Conservation (phyloP, 257 asterid species). For the Nicotiana attenuata region DNA sequence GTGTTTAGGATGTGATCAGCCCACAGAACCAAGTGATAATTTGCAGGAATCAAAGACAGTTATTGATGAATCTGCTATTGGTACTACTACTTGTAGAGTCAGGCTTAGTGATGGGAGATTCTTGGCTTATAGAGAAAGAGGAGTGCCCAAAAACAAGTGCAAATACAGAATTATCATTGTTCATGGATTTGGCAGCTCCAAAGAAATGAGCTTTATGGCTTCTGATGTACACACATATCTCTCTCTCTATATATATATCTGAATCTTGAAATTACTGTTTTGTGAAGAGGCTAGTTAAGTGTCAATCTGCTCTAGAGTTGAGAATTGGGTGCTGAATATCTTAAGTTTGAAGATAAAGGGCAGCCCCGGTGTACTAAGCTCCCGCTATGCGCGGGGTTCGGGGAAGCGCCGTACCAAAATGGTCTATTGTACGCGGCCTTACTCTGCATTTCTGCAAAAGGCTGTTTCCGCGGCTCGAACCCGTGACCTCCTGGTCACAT, state of each 20-base stretch:
- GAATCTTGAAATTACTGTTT: neutral
- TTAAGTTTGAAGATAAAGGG: neutral
- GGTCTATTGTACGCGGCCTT: too few relatives aligned
- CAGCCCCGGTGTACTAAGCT: too few relatives aligned
- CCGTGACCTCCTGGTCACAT: too few relatives aligned
- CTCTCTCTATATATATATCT: neutral
- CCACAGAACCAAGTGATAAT: constrained; percentile 37
- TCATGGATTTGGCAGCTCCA: constrained; percentile 91
- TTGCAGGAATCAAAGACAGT: constrained; percentile 27
- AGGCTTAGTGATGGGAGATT: constrained; percentile 78
- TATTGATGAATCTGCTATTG: constrained; percentile 13
- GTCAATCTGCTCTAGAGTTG: neutral
- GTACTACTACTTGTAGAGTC: constrained; percentile 30
- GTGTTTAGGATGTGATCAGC: constrained; percentile 66
- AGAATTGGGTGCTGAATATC: neutral
- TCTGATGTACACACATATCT: constrained; percentile 42
- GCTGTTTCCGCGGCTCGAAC: too few relatives aligned
- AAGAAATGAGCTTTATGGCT: constrained; percentile 78
- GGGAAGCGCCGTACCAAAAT: too few relatives aligned
- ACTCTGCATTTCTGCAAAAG: too few relatives aligned
- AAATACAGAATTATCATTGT: constrained; percentile 55
- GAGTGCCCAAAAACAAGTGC: constrained; percentile 60
- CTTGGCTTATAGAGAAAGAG: constrained; percentile 77
- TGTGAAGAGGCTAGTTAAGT: neutral
- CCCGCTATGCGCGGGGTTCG: too few relatives aligned